Conservation (phyloP, 805 yeast species). For the Candida namnaoensis region DNA sequence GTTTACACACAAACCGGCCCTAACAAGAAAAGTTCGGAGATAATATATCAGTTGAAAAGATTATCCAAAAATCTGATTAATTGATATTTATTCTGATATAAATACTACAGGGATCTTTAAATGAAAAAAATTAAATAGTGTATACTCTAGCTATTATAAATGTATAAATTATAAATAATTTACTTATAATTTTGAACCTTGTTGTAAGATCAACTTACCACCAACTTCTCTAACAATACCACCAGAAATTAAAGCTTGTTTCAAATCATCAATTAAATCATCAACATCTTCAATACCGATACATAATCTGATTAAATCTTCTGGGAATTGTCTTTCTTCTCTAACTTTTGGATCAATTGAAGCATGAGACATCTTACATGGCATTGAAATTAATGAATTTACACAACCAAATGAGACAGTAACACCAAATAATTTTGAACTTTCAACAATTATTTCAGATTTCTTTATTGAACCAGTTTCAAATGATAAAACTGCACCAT, state of each 20-base stretch:
- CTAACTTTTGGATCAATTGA: conserved; percentile 84
- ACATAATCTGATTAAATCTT: conserved; percentile 83
- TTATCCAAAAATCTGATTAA: too few species aligned
- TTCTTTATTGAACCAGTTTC: conserved; percentile 72
- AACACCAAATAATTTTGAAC: conserved; percentile 71
- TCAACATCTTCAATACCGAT: conserved; percentile 82
- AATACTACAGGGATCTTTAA: too few species aligned
- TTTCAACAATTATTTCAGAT: conserved; percentile 62
- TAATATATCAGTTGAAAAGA: too few species aligned
- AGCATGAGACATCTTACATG: conserved; percentile 97
- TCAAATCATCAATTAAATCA: conserved; percentile 77
- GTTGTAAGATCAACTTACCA: too few species aligned
- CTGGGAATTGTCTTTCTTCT: conserved; percentile 84
- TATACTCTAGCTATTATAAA: too few species aligned
- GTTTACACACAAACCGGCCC: too few species aligned
- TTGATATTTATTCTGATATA: too few species aligned
- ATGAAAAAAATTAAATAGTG: too few species aligned
- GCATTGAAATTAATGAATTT: conserved; percentile 85
- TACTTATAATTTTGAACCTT: too few species aligned
- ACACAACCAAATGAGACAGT: conserved; percentile 95
- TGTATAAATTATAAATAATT: too few species aligned
- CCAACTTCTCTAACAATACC: too few species aligned
- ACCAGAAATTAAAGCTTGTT: conserved; percentile 9
- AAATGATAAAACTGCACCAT: conserved; percentile 83
- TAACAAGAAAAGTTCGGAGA: too few species aligned